Evolutionary conservation across 495 filamentous ascomycete genomes (phyloP), one percentile per base, ranked within the genome.

Genomic region (Ramalina intermedia): DNA sequence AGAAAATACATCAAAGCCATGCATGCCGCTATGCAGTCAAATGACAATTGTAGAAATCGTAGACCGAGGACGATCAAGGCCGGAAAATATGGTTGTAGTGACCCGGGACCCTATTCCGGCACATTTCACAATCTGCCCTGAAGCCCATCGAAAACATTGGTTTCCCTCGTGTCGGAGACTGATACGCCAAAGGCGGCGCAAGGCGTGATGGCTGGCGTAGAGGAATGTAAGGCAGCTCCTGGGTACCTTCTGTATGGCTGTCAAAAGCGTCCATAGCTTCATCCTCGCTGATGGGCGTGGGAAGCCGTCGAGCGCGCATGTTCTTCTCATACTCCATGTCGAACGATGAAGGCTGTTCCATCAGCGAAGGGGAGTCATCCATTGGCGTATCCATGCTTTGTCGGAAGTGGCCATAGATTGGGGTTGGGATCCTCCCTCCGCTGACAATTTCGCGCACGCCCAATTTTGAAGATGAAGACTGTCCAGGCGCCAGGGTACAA

Each of bases 121-220:
- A 94, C 65, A 90, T 90, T 47, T 88, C 85, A 63, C 87, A 94
- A 62, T 90, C 85, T 12, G 81, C 77, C 37, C 86, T 71, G 64
- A 82, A 91, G 17, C 87, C 87, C 79, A 94, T 88, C 52, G 78
- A 80, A 57, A 93, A 79, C 26, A 74, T 72, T 54, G 73, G 73
- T 63, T 80, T 87, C 67, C 77, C 70, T 47, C 58, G 76, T 53
- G 64, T 64, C 58, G 68, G 64, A 52, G 74, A 42, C n/a, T 65
- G 67, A 50, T 50, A 45, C 43, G 45, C 35, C 33, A 48, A 37
- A 27, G 3, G 33, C 17, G 12, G 48, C 21, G 37, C 17, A 46
- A 33, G 12, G 53, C 59, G 16, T 36, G 38, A 24, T 58, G 61
- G 21, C 46, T 53, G 21, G 49, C 37, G 7, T 46, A 37, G 16